A percentile compares a stretch with the other conserved stretches of the same genome.
phyloP scores from a whole-genome alignment of 2,329 filamentous ascomycete genomes.

The Apiospora malaysiana region DNA sequence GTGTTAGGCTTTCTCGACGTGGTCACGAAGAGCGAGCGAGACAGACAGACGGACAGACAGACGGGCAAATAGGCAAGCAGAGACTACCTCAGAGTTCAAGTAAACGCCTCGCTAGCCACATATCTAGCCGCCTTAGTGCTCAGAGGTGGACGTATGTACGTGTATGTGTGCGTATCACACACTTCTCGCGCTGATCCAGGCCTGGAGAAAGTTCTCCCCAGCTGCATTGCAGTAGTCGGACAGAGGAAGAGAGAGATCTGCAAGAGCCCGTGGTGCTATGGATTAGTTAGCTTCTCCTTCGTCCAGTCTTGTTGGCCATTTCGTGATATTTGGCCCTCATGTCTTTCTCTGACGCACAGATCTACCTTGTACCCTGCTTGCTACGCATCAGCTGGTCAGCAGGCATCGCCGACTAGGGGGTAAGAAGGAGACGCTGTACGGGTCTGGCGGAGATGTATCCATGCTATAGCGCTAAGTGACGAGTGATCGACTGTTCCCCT shows the following conservation, averaged over 20 bases:
- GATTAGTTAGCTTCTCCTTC: neutral
- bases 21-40: neutral
- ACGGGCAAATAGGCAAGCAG: no score
- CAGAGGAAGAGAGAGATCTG: constrained; percentile 1
- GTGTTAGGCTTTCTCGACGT: neutral
- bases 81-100: constrained; percentile 1
- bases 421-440: neutral
- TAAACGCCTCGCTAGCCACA: constrained; percentile 6
- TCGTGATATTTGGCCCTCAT: neutral
- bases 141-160: neutral
- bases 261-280: constrained; percentile 12
- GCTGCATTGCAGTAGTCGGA: neutral
- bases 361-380: constrained; percentile 7
- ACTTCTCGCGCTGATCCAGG: neutral
- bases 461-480: neutral
- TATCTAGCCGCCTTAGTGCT: neutral
- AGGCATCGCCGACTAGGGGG: neutral
- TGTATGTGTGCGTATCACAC: neutral
- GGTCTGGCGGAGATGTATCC: neutral
- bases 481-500: neutral
- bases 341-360: neutral
- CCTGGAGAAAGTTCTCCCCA: neutral
- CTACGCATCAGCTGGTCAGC: neutral
- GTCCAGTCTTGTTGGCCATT: neutral
- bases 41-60: neutral